phyloP scores from a whole-genome alignment of 305 asterid species.

The Salvia sclarea region DNA sequence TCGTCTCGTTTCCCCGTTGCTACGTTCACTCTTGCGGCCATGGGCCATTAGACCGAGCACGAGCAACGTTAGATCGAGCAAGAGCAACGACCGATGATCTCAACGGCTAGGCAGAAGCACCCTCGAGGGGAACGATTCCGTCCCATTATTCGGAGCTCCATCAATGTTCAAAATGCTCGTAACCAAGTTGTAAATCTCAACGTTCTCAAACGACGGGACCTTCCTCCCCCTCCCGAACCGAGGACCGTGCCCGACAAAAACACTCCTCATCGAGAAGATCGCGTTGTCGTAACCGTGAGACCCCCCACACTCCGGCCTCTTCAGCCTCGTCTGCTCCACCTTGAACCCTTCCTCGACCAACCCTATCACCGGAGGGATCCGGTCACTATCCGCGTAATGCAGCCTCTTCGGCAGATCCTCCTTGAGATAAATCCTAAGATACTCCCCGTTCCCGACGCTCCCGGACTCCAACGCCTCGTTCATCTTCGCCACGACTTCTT shows the following conservation, averaged over 20 bases:
- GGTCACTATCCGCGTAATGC: conserved; percentile 61
- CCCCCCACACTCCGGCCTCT: conserved; percentile 74
- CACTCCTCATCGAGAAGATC: conserved; percentile 72
- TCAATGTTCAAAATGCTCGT: conserved; percentile 48
- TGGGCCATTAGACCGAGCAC: too few relatives aligned
- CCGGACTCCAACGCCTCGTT: conserved; percentile 58
- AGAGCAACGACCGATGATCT: conserved; percentile 6
- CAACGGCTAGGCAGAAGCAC: conserved; percentile 59
- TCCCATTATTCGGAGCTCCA: conserved; percentile 73
- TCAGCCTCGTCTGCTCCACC: conserved; percentile 61
- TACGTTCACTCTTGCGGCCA: too few relatives aligned
- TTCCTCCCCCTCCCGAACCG: conserved; percentile 55
- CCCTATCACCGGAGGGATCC: conserved; percentile 73
- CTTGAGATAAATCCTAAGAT: conserved; percentile 68
- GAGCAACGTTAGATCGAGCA: too few relatives aligned
- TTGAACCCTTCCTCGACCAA: conserved; percentile 68
- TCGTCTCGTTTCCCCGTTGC: too few relatives aligned
- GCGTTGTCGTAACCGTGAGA: conserved; percentile 81
- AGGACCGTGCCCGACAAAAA: conserved; percentile 78
- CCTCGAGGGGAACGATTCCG: conserved; percentile 45
- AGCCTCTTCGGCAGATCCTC: conserved; percentile 73
- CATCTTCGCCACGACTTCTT: conserved; percentile 59
- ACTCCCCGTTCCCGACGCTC: conserved; percentile 55
- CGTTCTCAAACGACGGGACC: conserved; percentile 78
- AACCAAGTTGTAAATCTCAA: conserved; percentile 72